These are phyloP conservation scores for Gracilaria domingensis DNA, from an alignment of 23 red algal genomes.

Conservation along the genomic window DNA sequence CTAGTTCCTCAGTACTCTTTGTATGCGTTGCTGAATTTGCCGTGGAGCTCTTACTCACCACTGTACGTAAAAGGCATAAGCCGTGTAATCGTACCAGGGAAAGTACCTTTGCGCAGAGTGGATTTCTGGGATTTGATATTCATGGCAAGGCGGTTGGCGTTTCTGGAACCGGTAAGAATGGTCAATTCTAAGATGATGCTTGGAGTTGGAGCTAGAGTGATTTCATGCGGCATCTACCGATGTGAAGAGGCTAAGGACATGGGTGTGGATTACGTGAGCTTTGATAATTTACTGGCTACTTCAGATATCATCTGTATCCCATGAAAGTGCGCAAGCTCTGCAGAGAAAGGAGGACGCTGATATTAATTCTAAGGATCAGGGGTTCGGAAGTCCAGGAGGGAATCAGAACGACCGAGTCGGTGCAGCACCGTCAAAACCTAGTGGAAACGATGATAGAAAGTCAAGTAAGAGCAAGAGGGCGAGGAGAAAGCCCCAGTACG, in stretches of 20 bases:
- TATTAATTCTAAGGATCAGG: neutral
- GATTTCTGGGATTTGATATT: conserved; percentile 81
- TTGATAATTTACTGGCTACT: conserved; percentile 41
- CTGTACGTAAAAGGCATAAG: conserved; percentile 77
- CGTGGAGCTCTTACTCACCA: conserved; percentile 67
- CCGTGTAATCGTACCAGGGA: conserved; percentile 84
- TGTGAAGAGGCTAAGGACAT: conserved; percentile 58
- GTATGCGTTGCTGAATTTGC: conserved; percentile 84
- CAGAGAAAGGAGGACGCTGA: neutral
- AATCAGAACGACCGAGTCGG: neutral
- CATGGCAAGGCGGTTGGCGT: conserved; percentile 74
- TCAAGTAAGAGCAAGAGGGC: conserved; percentile 46
- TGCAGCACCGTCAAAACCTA: neutral
- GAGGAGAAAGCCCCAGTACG: conserved; percentile 89
- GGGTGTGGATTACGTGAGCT: conserved; percentile 72
- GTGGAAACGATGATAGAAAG: neutral
- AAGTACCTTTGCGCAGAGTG: conserved; percentile 73
- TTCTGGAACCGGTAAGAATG: conserved; percentile 80
- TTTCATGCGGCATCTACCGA: conserved; percentile 61
- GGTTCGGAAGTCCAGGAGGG: conserved; percentile 9
- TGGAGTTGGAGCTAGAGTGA: conserved; percentile 61
- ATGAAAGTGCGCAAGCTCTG: conserved; percentile 34
- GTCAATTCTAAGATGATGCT: conserved; percentile 67
- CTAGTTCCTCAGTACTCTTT: conserved; percentile 83
- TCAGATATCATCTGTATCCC: conserved; percentile 54